A percentile compares a stretch with the other conserved stretches of the same genome.
phyloP scores from a whole-genome alignment of 2,329 filamentous ascomycete species.

The Ceratocystis lukuohia region DNA sequence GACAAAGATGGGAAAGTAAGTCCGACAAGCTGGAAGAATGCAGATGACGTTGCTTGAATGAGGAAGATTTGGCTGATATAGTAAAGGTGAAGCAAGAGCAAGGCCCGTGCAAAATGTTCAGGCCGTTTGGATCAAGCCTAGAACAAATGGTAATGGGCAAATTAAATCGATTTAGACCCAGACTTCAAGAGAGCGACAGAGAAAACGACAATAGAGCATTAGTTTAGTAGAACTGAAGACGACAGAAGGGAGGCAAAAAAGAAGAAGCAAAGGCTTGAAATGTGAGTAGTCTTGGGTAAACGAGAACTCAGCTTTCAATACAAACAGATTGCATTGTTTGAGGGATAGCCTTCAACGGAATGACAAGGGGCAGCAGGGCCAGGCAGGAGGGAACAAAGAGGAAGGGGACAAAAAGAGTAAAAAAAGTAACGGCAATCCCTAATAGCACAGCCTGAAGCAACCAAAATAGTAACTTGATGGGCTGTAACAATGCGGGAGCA shows the following conservation, averaged over 20 bases:
- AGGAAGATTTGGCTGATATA: background rate
- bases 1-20: background rate
- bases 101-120: slow-evolving; percentile 4
- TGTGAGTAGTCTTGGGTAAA: background rate
- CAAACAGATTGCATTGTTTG: background rate
- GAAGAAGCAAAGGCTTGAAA: background rate
- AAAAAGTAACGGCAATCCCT: slow-evolving; percentile 3
- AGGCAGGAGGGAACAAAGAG: background rate
- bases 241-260: slow-evolving; percentile 1
- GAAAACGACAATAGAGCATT: too few species aligned
- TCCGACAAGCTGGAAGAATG: background rate
- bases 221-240: background rate
- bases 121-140: background rate
- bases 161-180: too few species aligned
- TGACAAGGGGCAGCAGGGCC: background rate
- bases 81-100: background rate
- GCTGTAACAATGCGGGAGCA: background rate
- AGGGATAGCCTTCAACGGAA: background rate
- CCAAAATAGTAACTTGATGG: slow-evolving; percentile 6
- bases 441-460: slow-evolving; percentile 3
- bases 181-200: too few species aligned
- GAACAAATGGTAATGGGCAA: background rate
- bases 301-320: slow-evolving; percentile 1
- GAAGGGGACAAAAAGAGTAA: background rate
- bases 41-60: background rate